Evolutionary conservation across 768 basidiomycete species (phyloP).

Genomic region (Lentinus brumalis): DNA sequence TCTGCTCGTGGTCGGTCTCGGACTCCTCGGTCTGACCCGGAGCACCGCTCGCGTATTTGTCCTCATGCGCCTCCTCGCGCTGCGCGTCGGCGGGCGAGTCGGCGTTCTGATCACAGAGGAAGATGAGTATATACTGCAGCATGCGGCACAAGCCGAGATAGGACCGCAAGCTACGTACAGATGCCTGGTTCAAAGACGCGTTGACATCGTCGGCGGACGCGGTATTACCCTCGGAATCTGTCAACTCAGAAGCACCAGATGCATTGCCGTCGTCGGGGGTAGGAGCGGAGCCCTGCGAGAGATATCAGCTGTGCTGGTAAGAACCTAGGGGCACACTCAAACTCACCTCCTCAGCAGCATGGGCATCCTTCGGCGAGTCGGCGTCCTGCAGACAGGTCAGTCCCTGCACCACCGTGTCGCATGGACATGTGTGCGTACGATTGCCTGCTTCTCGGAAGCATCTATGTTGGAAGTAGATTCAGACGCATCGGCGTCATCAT

Average conservation of each 20-base stretch:
- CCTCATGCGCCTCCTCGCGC: constrained; percentile 22
- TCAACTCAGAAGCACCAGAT: constrained; percentile 12
- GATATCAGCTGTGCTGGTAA: neutral
- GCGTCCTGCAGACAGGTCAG: neutral
- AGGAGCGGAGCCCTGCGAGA: neutral
- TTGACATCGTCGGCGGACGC: constrained; percentile 28
- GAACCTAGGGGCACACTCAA: neutral
- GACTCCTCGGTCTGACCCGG: constrained; percentile 26
- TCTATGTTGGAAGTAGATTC: constrained; percentile 1
- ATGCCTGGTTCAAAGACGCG: constrained; percentile 26
- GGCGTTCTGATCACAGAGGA: constrained; percentile 15
- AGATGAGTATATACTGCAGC: neutral
- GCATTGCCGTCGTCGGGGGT: constrained; percentile 9
- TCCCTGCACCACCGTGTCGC: neutral
- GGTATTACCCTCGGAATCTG: constrained; percentile 31
- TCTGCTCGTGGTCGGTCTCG: constrained; percentile 26
- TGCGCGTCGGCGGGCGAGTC: constrained; percentile 29
- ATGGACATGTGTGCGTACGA: neutral
- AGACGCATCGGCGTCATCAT: constrained; percentile 3
- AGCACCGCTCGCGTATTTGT: constrained; percentile 20
- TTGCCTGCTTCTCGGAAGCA: neutral
- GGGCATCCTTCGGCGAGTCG: constrained; percentile 19
- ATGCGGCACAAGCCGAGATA: neutral
- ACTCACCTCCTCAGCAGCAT: constrained; percentile 14
- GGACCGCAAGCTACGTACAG: constrained; percentile 16